Conservation (phyloP, 805 yeast species). For the Hanseniaspora clermontiae region DNA sequence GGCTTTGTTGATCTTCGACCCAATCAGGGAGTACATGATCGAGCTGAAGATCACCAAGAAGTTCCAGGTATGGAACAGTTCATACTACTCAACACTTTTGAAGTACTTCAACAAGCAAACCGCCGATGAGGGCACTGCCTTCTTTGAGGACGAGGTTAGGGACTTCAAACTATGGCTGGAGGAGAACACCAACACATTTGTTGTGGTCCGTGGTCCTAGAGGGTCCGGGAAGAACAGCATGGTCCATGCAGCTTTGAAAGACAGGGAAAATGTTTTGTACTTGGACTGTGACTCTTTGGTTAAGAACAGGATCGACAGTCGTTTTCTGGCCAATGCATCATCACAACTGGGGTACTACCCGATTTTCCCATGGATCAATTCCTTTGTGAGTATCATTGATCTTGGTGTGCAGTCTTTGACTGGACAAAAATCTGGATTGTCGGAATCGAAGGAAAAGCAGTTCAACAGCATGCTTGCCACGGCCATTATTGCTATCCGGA, state of each 20-base stretch:
- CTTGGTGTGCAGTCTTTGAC: conserved; percentile 79
- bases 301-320: conserved; percentile 62
- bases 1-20: conserved; percentile 83
- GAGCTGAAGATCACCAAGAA: conserved; percentile 56
- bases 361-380: conserved; percentile 82
- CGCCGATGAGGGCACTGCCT: conserved; percentile 22
- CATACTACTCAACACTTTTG: conserved; percentile 30
- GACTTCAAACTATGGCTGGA: conserved; percentile 66
- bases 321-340: conserved; percentile 56
- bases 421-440: conserved; percentile 84
- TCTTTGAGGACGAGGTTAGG: conserved; percentile 65
- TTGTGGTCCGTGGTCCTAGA: conserved; percentile 80
- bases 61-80: conserved; percentile 35
- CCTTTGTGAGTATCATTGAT: conserved; percentile 66
- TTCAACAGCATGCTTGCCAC: conserved; percentile 67
- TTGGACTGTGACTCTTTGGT: conserved; percentile 69
- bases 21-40: conserved; percentile 72
- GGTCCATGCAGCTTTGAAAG: conserved; percentile 53
- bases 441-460: conserved; percentile 72
- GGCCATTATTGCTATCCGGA: conserved; percentile 60
- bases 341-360: conserved; percentile 82
- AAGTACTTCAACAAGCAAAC: conserved; percentile 27
- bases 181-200: conserved; percentile 84
- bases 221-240: conserved; percentile 88
- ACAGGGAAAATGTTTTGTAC: conserved; percentile 48